Evolutionary conservation across 306 rosid genomes (phyloP), one percentile per base, ranked within the genome.

Genomic region (Vigna unguiculata): DNA sequence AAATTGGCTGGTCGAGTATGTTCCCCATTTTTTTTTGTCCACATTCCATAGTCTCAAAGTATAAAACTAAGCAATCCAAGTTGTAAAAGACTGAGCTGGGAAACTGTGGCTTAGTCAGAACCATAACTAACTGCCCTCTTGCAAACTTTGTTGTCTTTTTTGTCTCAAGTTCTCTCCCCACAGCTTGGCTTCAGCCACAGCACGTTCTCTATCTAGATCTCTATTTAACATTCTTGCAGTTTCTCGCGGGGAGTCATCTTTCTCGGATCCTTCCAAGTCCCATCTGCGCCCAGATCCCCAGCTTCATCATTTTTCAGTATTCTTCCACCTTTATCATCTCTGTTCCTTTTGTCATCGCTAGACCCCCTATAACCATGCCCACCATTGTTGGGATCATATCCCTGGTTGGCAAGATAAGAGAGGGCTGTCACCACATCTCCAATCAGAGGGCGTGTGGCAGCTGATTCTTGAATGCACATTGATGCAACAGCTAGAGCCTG

Each of bases 141-240:
- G 86, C 74, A 81, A 86, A 65, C 81, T 84, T 82, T 87, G 91
- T 49, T 93, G 78, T 75, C 97, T 82, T 73, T 93, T 87, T 61
- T 93, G 96, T 69, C 97, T 88, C 94, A 83, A 89, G 81, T 93
- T 93, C 87, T 92, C 96, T 63, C 96, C 97, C 97, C 97, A 93
- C 94, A 87, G 85, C 87, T 90, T 93, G 30, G 97, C 97, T 84
- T 93, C 97, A 13, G 97, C 97, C 34, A 93, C 97, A 6, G 96
- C 94, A 20, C 97, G 91, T 79, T 93, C 94, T 82, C 96, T 87
- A 30, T 89, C 96, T 58, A 87, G 78, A 76, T 91, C 94, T 80
- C 91, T 80, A 83, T 83, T 86, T 63, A 87, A 71, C 78, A 93
- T 90, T 81, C 90, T 81, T 9, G 88, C 96, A 5, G 91, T 87